phyloP scores from a whole-genome alignment of 139 green algal genomes.

The Picochlorum sp. region DNA sequence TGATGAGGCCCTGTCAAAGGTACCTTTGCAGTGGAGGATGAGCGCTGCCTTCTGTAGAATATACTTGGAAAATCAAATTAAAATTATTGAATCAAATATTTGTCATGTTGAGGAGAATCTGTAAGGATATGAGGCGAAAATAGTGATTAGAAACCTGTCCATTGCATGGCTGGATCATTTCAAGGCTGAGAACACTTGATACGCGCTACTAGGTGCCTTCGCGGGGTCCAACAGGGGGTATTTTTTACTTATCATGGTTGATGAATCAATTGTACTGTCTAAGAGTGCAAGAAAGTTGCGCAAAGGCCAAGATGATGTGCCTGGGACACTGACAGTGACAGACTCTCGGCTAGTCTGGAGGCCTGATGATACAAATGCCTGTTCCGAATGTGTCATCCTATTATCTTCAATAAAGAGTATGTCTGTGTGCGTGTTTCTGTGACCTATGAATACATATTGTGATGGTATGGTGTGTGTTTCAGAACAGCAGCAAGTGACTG shows the following conservation, averaged over 20 bases:
- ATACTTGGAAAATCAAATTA: too few relatives aligned
- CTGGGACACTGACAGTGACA: constrained; percentile 5
- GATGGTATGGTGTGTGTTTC: background rate
- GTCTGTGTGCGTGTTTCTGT: background rate
- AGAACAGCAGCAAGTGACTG: constrained; percentile 29
- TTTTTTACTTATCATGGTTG: too few relatives aligned
- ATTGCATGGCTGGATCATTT: too few relatives aligned
- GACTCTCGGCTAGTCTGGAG: constrained; percentile 9
- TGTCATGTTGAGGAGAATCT: background rate
- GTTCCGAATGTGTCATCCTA: background rate
- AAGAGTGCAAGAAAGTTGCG: constrained; percentile 14
- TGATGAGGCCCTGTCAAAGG: background rate
- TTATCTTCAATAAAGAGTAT: constrained; percentile 25
- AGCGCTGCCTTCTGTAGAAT: too few relatives aligned
- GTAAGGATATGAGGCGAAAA: too few relatives aligned
- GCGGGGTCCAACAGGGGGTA: too few relatives aligned
- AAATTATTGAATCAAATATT: background rate
- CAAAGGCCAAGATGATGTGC: constrained; percentile 4
- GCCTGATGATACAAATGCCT: constrained; percentile 17
- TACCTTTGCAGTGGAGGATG: too few relatives aligned
- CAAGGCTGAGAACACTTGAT: too few relatives aligned
- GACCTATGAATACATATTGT: background rate
- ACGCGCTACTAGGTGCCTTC: too few relatives aligned
- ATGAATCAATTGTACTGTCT: constrained; percentile 8
- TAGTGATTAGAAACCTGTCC: too few relatives aligned